phyloP scores from a whole-genome alignment of 352 stramenopile species.

The Globisporangium camurandrum region DNA sequence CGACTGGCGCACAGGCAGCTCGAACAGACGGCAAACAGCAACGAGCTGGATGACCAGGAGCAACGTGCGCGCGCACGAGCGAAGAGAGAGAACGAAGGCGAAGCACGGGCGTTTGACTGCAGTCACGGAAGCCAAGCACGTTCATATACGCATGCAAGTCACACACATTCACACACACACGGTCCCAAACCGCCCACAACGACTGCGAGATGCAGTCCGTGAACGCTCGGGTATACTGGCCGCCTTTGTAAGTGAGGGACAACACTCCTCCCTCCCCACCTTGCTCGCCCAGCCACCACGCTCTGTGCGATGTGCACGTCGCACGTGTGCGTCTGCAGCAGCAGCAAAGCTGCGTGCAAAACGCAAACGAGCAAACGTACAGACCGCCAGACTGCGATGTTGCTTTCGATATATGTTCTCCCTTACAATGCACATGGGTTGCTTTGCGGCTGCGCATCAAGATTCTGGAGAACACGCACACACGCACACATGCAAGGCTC shows the following conservation, averaged over 20 bases:
- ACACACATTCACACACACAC: background rate
- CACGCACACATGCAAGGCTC: constrained; percentile 11
- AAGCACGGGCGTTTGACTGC: constrained; percentile 12
- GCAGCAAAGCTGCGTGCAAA: no score
- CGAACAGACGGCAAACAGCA: constrained; percentile 6
- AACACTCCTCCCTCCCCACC: constrained; percentile 54
- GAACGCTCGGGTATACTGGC: constrained; percentile 31
- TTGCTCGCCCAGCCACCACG: constrained; percentile 26
- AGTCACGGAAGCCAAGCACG: constrained; percentile 19
- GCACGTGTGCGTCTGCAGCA: background rate
- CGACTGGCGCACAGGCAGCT: constrained; percentile 4
- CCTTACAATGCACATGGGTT: constrained; percentile 83
- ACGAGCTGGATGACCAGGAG: no score
- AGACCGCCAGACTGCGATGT: constrained; percentile 1
- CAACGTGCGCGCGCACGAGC: background rate
- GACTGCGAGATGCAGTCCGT: background rate
- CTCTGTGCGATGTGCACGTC: background rate
- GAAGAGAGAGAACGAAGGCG: constrained; percentile 3
- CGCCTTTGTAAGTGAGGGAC: constrained; percentile 61
- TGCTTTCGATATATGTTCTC: constrained; percentile 38
- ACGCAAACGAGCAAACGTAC: background rate
- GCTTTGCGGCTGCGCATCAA: constrained; percentile 72
- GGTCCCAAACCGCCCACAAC: background rate
- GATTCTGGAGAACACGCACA: constrained; percentile 57
- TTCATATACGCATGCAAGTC: constrained; percentile 13